Evolutionary conservation across 2,329 filamentous ascomycete genomes (phyloP).

Genomic region (Dactylella cylindrospora): DNA sequence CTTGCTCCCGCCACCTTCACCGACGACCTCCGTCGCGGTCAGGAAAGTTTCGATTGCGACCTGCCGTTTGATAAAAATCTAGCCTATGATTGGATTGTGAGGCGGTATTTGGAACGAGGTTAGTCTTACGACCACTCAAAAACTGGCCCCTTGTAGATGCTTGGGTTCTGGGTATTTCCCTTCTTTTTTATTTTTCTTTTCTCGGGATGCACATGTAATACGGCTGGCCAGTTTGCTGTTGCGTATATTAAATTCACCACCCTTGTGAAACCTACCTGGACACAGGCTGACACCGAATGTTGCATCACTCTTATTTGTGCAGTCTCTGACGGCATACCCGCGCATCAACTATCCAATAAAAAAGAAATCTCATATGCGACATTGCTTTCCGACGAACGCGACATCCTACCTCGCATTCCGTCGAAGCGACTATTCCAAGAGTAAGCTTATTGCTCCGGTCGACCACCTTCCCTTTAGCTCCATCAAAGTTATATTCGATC

Average conservation of each 20-base stretch:
- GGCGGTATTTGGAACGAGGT: constrained; percentile 37
- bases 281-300: constrained; percentile 2
- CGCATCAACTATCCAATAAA: too few relatives aligned
- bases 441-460: constrained; percentile 17
- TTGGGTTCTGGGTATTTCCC: neutral
- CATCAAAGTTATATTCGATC: neutral
- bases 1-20: constrained; percentile 19
- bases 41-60: constrained; percentile 25
- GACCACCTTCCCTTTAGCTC: neutral
- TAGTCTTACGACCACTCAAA: too few relatives aligned
- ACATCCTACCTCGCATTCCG: constrained; percentile 19
- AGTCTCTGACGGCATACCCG: constrained; percentile 44
- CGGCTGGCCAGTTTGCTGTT: neutral
- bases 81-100: constrained; percentile 40
- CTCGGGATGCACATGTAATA: constrained; percentile 8
- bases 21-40: constrained; percentile 15
- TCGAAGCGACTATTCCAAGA: constrained; percentile 29
- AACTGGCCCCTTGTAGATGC: too few relatives aligned
- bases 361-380: constrained; percentile 18
- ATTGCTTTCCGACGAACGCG: constrained; percentile 10
- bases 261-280: constrained; percentile 26
- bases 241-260: neutral
- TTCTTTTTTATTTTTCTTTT: neutral
- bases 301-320: constrained; percentile 8
- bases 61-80: constrained; percentile 26